phyloP scores from a whole-genome alignment of 1,284 basidiomycete species.

The Marasmius tenuissimus region DNA sequence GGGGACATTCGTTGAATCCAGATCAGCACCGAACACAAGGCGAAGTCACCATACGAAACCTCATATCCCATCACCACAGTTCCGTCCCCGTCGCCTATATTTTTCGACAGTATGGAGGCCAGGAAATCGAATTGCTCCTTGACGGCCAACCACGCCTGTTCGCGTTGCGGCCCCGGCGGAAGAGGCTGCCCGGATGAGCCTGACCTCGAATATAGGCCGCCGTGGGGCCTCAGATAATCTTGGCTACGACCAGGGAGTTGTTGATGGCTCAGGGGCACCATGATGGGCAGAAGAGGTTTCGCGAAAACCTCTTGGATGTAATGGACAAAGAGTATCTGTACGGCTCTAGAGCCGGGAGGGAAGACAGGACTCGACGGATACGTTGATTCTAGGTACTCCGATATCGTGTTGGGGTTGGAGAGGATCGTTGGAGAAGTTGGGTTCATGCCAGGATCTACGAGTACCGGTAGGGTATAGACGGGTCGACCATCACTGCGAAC shows the following conservation, averaged over 20 bases:
- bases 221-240: slow-evolving; percentile 42
- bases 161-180: slow-evolving; percentile 46
- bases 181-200: slow-evolving; percentile 18
- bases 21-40: slow-evolving; percentile 63
- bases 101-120: slow-evolving; percentile 63
- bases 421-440: slow-evolving; percentile 42
- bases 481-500: slow-evolving; percentile 53
- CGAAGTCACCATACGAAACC: slow-evolving; percentile 70
- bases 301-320: slow-evolving; percentile 65
- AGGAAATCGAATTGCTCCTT: slow-evolving; percentile 67
- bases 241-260: slow-evolving; percentile 56
- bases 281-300: slow-evolving; percentile 68
- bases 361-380: slow-evolving; percentile 69
- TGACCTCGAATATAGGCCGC: slow-evolving; percentile 2
- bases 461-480: slow-evolving; percentile 66
- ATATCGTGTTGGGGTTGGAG: slow-evolving; percentile 60
- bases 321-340: slow-evolving; percentile 68
- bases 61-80: slow-evolving; percentile 63
- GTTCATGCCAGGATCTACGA: slow-evolving; percentile 46
- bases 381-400: slow-evolving; percentile 65
- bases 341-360: slow-evolving; percentile 64
- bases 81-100: slow-evolving; percentile 55
- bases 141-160: slow-evolving; percentile 62
- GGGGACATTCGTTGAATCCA: slow-evolving; percentile 70
- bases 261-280: slow-evolving; percentile 67